Percentiles rank a stretch among this genome's conserved stretches.
These are phyloP conservation scores for Aristolochia fimbriata DNA, from an alignment of 164 flowering plant genomes.

Conservation along the genomic window DNA sequence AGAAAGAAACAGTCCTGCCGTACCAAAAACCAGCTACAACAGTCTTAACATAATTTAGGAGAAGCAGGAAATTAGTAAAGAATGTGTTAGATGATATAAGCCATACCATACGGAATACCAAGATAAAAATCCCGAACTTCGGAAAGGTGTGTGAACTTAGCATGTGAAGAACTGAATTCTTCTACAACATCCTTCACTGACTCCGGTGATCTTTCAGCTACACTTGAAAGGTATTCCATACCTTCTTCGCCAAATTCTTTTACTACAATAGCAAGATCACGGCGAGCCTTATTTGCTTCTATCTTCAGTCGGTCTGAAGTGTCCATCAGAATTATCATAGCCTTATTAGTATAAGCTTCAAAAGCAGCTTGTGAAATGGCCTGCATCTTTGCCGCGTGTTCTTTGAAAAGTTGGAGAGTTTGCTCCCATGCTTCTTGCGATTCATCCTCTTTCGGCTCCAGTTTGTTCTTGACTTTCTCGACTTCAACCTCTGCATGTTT, in stretches of 20 bases:
- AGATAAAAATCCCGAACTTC: constrained; percentile 60
- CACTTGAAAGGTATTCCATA: constrained; percentile 49
- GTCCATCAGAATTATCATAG: constrained; percentile 46
- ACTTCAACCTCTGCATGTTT: constrained; percentile 52
- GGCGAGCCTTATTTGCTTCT: constrained; percentile 67
- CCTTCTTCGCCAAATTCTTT: constrained; percentile 58
- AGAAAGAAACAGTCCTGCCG: constrained; percentile 67
- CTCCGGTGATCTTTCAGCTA: constrained; percentile 63
- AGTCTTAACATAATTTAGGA: neutral
- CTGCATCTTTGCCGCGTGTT: constrained; percentile 72
- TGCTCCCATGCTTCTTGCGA: constrained; percentile 69
- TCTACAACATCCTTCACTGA: constrained; percentile 75
- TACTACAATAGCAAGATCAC: constrained; percentile 47
- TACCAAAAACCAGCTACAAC: constrained; percentile 4
- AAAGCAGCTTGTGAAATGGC: constrained; percentile 76
- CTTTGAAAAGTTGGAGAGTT: constrained; percentile 57
- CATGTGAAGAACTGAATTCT: constrained; percentile 39
- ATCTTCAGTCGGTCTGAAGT: constrained; percentile 56
- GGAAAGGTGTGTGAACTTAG: constrained; percentile 44
- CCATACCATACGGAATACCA: constrained; percentile 93
- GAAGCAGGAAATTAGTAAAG: neutral
- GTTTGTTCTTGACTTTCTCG: constrained; percentile 33
- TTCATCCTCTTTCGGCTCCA: constrained; percentile 27
- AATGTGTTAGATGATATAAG: neutral
- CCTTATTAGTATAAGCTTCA: constrained; percentile 55